These are phyloP conservation scores for Colletotrichum simmondsii DNA, from an alignment of 2,329 filamentous ascomycete genomes.

Conservation along the genomic window DNA sequence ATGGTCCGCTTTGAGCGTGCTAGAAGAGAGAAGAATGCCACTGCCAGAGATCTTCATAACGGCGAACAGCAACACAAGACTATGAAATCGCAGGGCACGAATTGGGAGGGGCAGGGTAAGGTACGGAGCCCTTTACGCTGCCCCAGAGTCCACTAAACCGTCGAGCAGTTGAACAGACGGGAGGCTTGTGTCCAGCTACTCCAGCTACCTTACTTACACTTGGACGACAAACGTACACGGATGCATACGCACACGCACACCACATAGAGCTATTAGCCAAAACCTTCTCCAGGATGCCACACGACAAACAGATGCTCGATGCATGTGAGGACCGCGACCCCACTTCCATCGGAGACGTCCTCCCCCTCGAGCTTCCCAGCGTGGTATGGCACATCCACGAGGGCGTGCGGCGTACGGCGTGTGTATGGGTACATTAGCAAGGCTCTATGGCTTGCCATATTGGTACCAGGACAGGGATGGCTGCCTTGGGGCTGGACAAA, in stretches of 20 bases:
- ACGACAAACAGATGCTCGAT: constrained; percentile 28
- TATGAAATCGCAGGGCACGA: background rate
- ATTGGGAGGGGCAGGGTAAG: background rate
- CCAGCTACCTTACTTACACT: too few species aligned
- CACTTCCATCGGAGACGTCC: constrained; percentile 27
- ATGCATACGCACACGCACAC: background rate
- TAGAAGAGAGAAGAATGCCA: background rate
- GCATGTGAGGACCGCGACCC: constrained; percentile 29
- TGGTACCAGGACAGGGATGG: constrained; percentile 9
- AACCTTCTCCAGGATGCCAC: constrained; percentile 20
- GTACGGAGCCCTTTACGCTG: background rate
- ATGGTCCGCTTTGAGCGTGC: too few species aligned
- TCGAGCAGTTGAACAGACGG: background rate
- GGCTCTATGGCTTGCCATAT: background rate
- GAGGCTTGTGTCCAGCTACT: background rate
- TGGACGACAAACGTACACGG: background rate
- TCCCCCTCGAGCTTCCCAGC: constrained; percentile 24
- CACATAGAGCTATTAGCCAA: background rate
- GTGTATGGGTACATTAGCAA: constrained; percentile 25
- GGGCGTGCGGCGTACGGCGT: constrained; percentile 14
- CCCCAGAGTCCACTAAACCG: background rate
- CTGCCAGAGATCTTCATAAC: background rate
- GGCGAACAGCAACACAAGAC: background rate
- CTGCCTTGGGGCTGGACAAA: constrained; percentile 10
- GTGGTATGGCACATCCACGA: constrained; percentile 20